Evolutionary conservation across 345 rosid genomes (phyloP).

Genomic region (Salix koriyanagi): DNA sequence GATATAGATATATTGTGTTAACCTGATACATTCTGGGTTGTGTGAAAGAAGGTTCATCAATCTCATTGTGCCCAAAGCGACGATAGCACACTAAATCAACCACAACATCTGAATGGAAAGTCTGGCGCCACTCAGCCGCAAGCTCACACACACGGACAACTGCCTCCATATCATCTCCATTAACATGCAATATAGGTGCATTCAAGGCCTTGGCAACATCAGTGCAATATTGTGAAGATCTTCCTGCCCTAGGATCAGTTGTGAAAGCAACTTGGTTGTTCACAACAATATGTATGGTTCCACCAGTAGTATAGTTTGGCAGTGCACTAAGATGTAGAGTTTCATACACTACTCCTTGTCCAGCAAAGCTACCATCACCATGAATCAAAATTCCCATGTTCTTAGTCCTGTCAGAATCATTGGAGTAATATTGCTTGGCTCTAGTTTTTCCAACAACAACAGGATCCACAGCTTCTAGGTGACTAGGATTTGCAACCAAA

Average conservation of each 20-base stretch:
- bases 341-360: constrained; percentile 85
- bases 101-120: constrained; percentile 76
- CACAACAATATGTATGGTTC: constrained; percentile 78
- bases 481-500: constrained; percentile 86
- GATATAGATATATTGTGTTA: constrained; percentile 7
- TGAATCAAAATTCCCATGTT: constrained; percentile 76
- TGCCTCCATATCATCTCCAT: constrained; percentile 76
- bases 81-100: constrained; percentile 79
- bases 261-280: constrained; percentile 90
- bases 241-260: constrained; percentile 69
- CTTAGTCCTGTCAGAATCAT: constrained; percentile 56
- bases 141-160: constrained; percentile 75
- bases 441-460: constrained; percentile 82
- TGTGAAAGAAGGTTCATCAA: constrained; percentile 78
- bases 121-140: constrained; percentile 89
- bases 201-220: constrained; percentile 82
- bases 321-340: constrained; percentile 88
- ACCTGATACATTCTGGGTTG: constrained; percentile 87
- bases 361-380: constrained; percentile 91
- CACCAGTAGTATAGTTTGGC: constrained; percentile 73
- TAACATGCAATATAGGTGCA: constrained; percentile 81
- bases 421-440: constrained; percentile 74
- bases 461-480: constrained; percentile 84
- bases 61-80: constrained; percentile 81
- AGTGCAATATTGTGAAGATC: constrained; percentile 84